Base-by-base conservation (phyloP, 2,329 filamentous ascomycete species). In the Fusarium sp. region DNA sequence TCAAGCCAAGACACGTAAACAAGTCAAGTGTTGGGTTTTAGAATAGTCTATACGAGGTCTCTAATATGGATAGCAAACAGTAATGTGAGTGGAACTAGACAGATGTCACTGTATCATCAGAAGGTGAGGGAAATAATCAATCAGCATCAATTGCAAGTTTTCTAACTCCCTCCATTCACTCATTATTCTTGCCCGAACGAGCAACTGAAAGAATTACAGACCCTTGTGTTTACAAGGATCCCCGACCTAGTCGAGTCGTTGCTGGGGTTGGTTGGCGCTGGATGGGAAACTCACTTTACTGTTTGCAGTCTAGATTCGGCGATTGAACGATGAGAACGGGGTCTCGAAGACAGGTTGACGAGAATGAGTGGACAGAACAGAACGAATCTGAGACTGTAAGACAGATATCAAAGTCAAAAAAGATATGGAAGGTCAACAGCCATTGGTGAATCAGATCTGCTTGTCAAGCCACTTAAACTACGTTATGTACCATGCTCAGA, bases 141-240 rank as follows among this genome's bases (percentile, higher is more conserved):
- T 38, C 44, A 35, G 27, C 29, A 31, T 39, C 44, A 44, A 44
- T 39, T 29, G 18, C 18, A 39, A 29, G 10, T 46, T 44, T 35
- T 56, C 18, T 50, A 27, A 44, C 49, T 53, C 35, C 33, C n/a
- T 39, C 61, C 38, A 56, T 42, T 55, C 44, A 38, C 35, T 46
- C 50, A 47, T 35, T 72, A n/a, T 35, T 61, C 65, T 58, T 72
- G 44, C 65, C 65, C 36, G 46, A 70, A 58, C 42, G 27, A 58
- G 70, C 42, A 70, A 66, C 58, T 62, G 58, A n/a, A 56, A 57
- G n/a, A 68, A 63, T 63, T 68, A 31, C 65, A 68, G 62, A 68
- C 57, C 65, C 50, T 62, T 59, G 53, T 35, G 35, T 45, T 72
- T 56, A 36, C 70, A 72, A 70, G 70, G 65, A 50, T 46, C 53